phyloP scores from a whole-genome alignment of 805 yeast genomes.

The Zygosaccharomyces gambellarensis region DNA sequence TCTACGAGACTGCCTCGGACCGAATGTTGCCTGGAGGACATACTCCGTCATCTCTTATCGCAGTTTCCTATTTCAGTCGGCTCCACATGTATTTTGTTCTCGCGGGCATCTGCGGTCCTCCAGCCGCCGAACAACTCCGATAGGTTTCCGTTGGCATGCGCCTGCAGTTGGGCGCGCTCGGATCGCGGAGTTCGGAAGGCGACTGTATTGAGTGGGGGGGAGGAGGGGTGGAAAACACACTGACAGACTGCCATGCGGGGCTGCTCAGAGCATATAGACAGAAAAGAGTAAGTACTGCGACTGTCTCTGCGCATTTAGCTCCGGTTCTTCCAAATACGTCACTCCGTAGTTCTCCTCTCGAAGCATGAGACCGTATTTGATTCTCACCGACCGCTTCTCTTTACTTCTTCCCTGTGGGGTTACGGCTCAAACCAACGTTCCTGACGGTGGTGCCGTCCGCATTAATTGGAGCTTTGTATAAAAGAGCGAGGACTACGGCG shows the following conservation, averaged over 20 bases:
- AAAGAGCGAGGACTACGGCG: not conserved
- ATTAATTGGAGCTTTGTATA: not conserved
- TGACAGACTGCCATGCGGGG: no score
- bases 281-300: no score
- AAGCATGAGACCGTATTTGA: not conserved
- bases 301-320: no score
- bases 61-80: no score
- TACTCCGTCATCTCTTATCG: not conserved
- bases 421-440: not conserved
- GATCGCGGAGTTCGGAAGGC: not conserved
- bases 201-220: not conserved
- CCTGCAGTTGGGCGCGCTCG: not conserved
- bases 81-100: no score
- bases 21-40: not conserved
- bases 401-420: conserved; percentile 2
- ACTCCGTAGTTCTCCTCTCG: conserved; percentile 1
- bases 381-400: not conserved
- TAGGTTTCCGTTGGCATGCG: not conserved
- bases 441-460: not conserved
- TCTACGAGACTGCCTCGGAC: not conserved
- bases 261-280: no score
- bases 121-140: not conserved
- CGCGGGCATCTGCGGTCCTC: not conserved
- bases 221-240: no score
- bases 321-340: not conserved